Evolutionary conservation across 2,329 filamentous ascomycete genomes (phyloP).

Genomic region (Escovopsis sp.): DNA sequence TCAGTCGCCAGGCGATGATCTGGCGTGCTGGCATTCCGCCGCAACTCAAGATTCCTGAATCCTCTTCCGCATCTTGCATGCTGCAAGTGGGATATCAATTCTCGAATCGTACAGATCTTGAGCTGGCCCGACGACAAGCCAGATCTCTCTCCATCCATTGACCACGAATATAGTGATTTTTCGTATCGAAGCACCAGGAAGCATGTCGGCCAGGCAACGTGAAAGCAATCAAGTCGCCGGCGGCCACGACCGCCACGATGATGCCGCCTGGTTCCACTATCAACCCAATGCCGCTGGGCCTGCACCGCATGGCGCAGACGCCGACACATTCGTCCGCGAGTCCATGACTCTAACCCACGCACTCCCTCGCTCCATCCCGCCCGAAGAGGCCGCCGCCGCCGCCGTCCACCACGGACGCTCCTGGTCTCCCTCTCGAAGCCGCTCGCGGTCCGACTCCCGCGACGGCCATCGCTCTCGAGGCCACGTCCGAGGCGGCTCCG

Average conservation of each 20-base stretch:
- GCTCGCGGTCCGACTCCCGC: conserved; percentile 13
- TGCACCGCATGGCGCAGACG: neutral
- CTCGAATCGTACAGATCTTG: too few relatives aligned
- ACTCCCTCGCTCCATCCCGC: conserved; percentile 21
- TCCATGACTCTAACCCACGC: conserved; percentile 13
- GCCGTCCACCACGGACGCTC: conserved; percentile 11
- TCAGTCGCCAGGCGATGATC: too few relatives aligned
- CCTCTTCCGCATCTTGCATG: too few relatives aligned
- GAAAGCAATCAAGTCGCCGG: conserved; percentile 15
- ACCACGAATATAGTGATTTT: too few relatives aligned
- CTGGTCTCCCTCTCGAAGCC: conserved; percentile 8
- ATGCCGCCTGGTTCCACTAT: neutral
- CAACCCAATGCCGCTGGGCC: neutral
- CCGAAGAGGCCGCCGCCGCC: conserved; percentile 11
- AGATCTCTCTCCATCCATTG: too few relatives aligned
- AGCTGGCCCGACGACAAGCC: too few relatives aligned
- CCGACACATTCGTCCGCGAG: conserved; percentile 14
- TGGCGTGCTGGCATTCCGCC: too few relatives aligned
- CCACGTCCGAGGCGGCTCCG: neutral
- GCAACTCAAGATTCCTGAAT: too few relatives aligned
- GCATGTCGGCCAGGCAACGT: conserved; percentile 13
- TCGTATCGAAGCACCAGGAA: neutral
- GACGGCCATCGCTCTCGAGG: conserved; percentile 10
- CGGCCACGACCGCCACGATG: conserved; percentile 14
- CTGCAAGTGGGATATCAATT: too few relatives aligned